A percentile compares a stretch with the other conserved stretches of the same genome.
These are phyloP conservation scores for Aspergillus texensis DNA, from an alignment of 2,329 filamentous ascomycete species.

Conservation along the genomic window DNA sequence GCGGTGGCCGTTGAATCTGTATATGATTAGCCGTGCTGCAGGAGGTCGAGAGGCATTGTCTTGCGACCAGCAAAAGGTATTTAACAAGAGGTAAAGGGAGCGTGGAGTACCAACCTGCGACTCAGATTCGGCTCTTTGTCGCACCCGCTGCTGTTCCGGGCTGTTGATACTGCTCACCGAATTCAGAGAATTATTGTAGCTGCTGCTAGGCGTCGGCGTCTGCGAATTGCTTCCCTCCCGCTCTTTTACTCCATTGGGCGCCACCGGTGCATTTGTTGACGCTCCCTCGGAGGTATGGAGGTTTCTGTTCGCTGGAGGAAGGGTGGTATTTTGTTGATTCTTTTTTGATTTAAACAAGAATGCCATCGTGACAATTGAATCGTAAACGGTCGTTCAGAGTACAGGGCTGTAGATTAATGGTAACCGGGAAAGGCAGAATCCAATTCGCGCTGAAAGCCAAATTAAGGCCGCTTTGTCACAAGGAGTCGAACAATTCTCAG, in stretches of 20 bases:
- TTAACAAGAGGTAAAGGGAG: not conserved
- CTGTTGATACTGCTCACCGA: slow-evolving; percentile 67
- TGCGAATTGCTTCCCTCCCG: slow-evolving; percentile 43
- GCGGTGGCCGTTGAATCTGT: slow-evolving; percentile 35
- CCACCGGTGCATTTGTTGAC: slow-evolving; percentile 43
- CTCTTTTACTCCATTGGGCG: slow-evolving; percentile 51
- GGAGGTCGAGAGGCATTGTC: not conserved
- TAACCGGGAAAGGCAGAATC: slow-evolving; percentile 10
- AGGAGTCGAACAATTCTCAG: not conserved
- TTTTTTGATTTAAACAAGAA: slow-evolving; percentile 85
- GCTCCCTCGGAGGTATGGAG: slow-evolving; percentile 59
- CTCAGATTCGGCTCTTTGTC: slow-evolving; percentile 58
- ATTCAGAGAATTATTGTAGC: slow-evolving; percentile 66
- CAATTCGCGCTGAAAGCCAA: slow-evolving; percentile 5
- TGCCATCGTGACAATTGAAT: slow-evolving; percentile 61
- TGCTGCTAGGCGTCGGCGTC: slow-evolving; percentile 75
- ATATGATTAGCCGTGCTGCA: slow-evolving; percentile 5
- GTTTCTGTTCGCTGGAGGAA: slow-evolving; percentile 59
- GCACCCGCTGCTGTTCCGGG: slow-evolving; percentile 65
- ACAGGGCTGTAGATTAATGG: slow-evolving; percentile 16
- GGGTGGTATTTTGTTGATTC: slow-evolving; percentile 58
- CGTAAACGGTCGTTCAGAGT: slow-evolving; percentile 38
- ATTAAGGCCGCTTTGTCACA: slow-evolving; percentile 1
- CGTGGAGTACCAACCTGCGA: slow-evolving; percentile 51
- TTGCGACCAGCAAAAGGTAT: not conserved